phyloP scores from a whole-genome alignment of 129 eudicot genomes.

The Erigeron canadensis region DNA sequence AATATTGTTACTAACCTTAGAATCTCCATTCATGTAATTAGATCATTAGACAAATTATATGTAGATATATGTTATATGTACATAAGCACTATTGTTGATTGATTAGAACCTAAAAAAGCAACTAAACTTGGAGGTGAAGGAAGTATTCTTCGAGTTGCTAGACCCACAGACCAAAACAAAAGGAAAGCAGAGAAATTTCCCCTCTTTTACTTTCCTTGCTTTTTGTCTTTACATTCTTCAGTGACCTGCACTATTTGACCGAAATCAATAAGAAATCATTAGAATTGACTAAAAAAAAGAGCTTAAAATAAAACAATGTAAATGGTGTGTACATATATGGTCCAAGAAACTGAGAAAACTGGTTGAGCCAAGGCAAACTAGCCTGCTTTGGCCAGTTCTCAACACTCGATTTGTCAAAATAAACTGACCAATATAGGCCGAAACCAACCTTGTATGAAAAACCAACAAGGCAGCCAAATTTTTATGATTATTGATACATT shows the following conservation, averaged over 20 bases:
- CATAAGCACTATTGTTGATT: constrained; percentile 20
- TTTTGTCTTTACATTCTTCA: constrained; percentile 33
- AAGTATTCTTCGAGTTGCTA: constrained; percentile 31
- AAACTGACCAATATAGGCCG: no score
- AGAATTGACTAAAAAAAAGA: neutral
- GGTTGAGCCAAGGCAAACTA: no score
- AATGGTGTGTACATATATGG: no score
- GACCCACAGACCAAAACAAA: constrained; percentile 23
- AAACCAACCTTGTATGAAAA: no score
- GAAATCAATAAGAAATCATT: neutral
- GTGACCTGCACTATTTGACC: constrained; percentile 26
- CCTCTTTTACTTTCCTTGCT: constrained; percentile 24
- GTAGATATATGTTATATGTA: constrained; percentile 19
- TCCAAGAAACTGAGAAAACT: no score
- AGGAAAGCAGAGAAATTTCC: constrained; percentile 28
- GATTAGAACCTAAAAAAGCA: constrained; percentile 11
- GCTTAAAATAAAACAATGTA: no score
- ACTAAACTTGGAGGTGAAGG: constrained; percentile 34
- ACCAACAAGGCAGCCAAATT: no score
- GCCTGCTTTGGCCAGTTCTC: no score
- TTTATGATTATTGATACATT: no score
- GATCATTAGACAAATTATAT: constrained; percentile 11
- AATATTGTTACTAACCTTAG: neutral
- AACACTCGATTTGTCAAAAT: no score
- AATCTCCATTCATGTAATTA: neutral